Conservation (phyloP, 2,329 filamentous ascomycete species). For the Pseudogymnoascus sp. region DNA sequence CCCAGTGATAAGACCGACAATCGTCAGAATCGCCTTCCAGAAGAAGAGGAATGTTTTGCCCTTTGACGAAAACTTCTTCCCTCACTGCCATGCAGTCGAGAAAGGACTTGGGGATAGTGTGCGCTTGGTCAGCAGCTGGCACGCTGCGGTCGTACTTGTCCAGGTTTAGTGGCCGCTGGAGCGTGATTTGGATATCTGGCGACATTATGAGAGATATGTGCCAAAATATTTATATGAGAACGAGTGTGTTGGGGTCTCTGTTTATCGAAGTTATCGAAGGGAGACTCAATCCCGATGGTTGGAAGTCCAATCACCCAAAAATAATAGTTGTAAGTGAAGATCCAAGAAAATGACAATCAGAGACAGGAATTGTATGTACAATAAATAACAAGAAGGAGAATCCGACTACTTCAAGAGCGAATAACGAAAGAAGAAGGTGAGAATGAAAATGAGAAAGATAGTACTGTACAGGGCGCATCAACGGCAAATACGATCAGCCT, state of each 20-base stretch:
- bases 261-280: neutral
- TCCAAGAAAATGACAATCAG: neutral
- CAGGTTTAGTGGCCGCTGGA: slow-evolving; percentile 38
- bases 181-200: slow-evolving; percentile 9
- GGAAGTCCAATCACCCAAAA: neutral
- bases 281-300: neutral
- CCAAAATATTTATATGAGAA: neutral
- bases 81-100: slow-evolving; percentile 57
- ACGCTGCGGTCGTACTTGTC: slow-evolving; percentile 38
- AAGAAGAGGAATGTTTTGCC: slow-evolving; percentile 51
- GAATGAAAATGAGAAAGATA: neutral
- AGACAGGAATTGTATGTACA: neutral
- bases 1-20: slow-evolving; percentile 72
- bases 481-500: neutral
- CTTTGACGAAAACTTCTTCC: slow-evolving; percentile 51
- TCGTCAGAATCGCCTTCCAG: slow-evolving; percentile 80
- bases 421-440: neutral
- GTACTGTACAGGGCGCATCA: neutral
- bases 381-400: neutral
- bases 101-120: slow-evolving; percentile 46
- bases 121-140: slow-evolving; percentile 37
- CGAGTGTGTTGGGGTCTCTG: neutral
- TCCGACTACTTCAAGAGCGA: neutral
- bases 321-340: neutral
- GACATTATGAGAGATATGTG: neutral